Evolutionary conservation across 208 protist species (phyloP), one percentile per base, ranked within the genome.

Genomic region (Acanthamoeba triangularis): DNA sequence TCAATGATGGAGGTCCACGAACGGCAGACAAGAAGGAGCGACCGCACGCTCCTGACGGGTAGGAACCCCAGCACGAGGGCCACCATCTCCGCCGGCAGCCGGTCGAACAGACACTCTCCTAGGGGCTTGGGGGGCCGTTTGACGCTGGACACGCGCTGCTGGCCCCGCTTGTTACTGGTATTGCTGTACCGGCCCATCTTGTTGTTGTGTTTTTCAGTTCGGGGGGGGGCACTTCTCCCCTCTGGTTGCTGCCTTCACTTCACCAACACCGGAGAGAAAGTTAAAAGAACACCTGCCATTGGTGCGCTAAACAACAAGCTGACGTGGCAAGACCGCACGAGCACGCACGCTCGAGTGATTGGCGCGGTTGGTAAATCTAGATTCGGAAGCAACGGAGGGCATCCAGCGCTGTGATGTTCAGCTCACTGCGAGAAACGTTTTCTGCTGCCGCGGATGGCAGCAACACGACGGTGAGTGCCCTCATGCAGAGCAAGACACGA

Each of bases 71-170:
- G 67, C 14, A 74, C 67, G 67, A 37, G 1, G 67, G 20, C 67
- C 67, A 74, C 67, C 67, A 74, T 25, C 67, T 74, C 67, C 67
- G 67, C 30, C 67, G 67, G 67, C 30, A 74, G 67, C 67, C 67
- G 67, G 14, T 74, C 67, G 28, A 74, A 41, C 28, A 74, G 33
- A 13, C 67, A 74, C 33, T 74, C 67, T 16, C 67, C 67, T 28
- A 33, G 67, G 16, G 67, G 30, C 67, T 37, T 30, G 28, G 67
- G 30, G 28, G 28, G 28, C 30, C 28, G 16, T 14, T 74, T 37
- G 13, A 14, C 67, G 2, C 28, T 28, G 20, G 14, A 6, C 16
- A 74, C 28, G 67, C 67, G 67, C 30, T 33, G 67, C 67, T 37
- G 28, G 67, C 67, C 33, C 2, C 67, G 28, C 28, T 41, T 74